phyloP scores from a whole-genome alignment of 805 yeast genomes.

The Ogataea nitratoaversa region DNA sequence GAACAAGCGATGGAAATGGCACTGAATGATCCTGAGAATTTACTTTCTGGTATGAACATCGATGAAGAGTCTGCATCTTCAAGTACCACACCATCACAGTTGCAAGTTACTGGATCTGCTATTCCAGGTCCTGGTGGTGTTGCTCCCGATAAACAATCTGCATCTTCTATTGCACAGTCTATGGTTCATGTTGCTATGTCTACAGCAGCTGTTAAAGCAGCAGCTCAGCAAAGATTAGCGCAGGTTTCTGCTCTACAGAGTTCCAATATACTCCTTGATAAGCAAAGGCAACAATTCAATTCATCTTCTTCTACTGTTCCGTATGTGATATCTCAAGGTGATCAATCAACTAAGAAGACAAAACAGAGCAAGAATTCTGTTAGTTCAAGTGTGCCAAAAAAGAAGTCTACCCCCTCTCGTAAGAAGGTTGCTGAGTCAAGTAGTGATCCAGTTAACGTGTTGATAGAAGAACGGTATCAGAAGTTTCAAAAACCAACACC shows the following conservation, averaged over 20 bases:
- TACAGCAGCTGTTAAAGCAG: constrained; percentile 18
- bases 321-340: not conserved
- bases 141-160: constrained; percentile 2
- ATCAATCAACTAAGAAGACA: not conserved
- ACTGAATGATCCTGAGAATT: constrained; percentile 51
- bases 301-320: not conserved
- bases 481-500: constrained; percentile 17
- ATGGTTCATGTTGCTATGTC: constrained; percentile 22
- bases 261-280: constrained; percentile 13
- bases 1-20: constrained; percentile 78
- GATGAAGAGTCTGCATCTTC: constrained; percentile 6
- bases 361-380: not conserved
- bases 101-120: too few relatives aligned
- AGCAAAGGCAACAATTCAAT: constrained; percentile 4
- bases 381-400: not conserved
- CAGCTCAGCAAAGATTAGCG: constrained; percentile 22
- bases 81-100: not conserved
- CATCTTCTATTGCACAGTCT: constrained; percentile 9
- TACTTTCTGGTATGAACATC: constrained; percentile 34
- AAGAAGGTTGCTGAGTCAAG: not conserved
- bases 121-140: too few relatives aligned
- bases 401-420: not conserved
- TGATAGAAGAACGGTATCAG: constrained; percentile 15
- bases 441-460: not conserved
- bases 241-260: constrained; percentile 22